A percentile compares a stretch with the other conserved stretches of the same genome.
phyloP scores from a whole-genome alignment of 2,329 filamentous ascomycete species.

The Cercospora nicotianae region DNA sequence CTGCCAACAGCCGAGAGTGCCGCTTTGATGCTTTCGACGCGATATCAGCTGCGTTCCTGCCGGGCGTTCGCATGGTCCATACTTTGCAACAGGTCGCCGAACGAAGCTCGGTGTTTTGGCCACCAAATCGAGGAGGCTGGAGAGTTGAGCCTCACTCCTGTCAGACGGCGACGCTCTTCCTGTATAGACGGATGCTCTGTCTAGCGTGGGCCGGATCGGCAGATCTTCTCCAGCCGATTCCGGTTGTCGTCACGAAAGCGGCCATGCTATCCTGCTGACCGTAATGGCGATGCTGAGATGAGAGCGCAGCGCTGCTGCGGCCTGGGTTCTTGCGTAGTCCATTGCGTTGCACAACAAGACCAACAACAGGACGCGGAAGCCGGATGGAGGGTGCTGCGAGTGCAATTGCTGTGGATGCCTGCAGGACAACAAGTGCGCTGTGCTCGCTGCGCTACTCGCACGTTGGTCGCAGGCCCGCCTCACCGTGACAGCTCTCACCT shows the following conservation, averaged over 20 bases:
- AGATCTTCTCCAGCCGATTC: neutral
- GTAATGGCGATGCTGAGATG: neutral
- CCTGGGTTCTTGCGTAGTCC: neutral
- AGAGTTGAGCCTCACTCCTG: neutral
- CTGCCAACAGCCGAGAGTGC: neutral
- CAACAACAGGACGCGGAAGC: neutral
- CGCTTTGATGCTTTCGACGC: neutral
- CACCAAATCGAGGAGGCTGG: neutral
- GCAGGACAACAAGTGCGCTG: constrained; percentile 1
- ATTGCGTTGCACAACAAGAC: neutral
- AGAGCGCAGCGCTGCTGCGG: neutral
- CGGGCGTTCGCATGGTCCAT: neutral
- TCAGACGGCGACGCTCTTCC: neutral
- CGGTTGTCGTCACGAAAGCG: neutral
- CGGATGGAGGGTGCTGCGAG: neutral
- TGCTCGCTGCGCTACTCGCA: neutral
- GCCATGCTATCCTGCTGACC: neutral
- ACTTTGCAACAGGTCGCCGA: neutral
- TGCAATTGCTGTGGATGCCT: constrained; percentile 2
- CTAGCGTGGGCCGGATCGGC: neutral
- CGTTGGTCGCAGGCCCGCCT: neutral
- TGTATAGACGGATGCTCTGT: neutral
- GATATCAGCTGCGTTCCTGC: neutral
- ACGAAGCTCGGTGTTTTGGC: neutral
- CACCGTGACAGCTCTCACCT: neutral